Evolutionary conservation across 2,329 filamentous ascomycete genomes (phyloP).

Genomic region (Clarireedia hainanense): DNA sequence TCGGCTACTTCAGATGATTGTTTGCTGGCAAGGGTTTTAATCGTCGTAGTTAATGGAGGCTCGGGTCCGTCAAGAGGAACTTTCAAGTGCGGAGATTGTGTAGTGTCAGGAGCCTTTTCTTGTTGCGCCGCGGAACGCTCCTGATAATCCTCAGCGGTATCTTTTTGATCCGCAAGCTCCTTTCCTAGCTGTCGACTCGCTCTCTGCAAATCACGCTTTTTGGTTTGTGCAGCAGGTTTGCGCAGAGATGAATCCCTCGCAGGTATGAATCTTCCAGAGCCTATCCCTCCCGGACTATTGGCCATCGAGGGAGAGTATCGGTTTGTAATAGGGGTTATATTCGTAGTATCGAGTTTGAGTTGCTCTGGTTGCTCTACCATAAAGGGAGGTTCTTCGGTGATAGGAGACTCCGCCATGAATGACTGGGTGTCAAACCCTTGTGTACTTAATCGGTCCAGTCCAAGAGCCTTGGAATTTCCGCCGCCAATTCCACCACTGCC

Average conservation of each 20-base stretch:
- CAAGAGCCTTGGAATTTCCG: constrained; percentile 33
- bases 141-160: constrained; percentile 14
- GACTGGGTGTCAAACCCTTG: constrained; percentile 25
- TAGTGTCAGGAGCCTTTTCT: constrained; percentile 22
- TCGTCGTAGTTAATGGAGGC: constrained; percentile 25
- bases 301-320: constrained; percentile 2
- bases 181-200: constrained; percentile 38
- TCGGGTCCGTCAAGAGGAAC: constrained; percentile 26
- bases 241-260: constrained; percentile 60
- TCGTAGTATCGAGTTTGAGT: constrained; percentile 1
- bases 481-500: constrained; percentile 35
- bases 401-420: constrained; percentile 29
- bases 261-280: constrained; percentile 46
- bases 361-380: neutral
- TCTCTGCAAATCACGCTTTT: constrained; percentile 44
- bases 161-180: constrained; percentile 31
- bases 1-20: constrained; percentile 18
- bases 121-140: constrained; percentile 14
- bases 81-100: constrained; percentile 24
- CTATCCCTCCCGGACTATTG: constrained; percentile 24
- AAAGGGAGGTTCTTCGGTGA: constrained; percentile 41
- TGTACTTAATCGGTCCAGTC: constrained; percentile 20
- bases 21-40: constrained; percentile 18
- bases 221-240: constrained; percentile 43
- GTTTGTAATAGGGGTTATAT: neutral